Evolutionary conservation across 371 early-diverging fungal species (phyloP).

Genomic region (Polyrhizophydium stewartii): DNA sequence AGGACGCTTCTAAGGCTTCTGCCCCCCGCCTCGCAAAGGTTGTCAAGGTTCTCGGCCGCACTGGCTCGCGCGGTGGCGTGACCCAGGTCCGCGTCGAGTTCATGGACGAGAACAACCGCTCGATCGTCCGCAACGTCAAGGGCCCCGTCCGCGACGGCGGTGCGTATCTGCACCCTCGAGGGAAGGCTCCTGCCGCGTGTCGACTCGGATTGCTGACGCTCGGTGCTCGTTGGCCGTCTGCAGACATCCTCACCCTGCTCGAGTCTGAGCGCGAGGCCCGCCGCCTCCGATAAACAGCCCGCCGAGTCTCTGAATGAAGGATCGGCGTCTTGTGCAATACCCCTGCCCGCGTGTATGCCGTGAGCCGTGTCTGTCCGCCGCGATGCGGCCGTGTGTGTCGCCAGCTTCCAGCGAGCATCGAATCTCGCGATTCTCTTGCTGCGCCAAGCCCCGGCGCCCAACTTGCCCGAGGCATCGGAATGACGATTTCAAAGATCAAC

Average conservation of each 20-base stretch:
- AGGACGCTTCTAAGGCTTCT: constrained; percentile 53
- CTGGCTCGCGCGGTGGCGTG: constrained; percentile 95
- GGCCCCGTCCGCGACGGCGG: constrained; percentile 92
- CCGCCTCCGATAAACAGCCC: constrained; percentile 81
- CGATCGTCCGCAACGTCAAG: constrained; percentile 98
- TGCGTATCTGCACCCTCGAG: neutral
- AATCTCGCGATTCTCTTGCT: too few species aligned
- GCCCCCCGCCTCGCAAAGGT: constrained; percentile 92
- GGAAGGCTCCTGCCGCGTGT: too few species aligned
- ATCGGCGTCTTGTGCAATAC: too few species aligned
- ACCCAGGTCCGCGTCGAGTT: constrained; percentile 99
- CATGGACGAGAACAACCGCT: constrained; percentile 90
- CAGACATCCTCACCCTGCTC: constrained; percentile 91
- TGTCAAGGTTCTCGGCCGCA: constrained; percentile 95
- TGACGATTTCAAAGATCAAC: too few species aligned
- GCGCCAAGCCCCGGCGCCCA: too few species aligned
- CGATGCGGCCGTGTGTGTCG: too few species aligned
- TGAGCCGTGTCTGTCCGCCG: too few species aligned
- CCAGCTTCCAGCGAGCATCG: too few species aligned
- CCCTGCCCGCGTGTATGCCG: too few species aligned
- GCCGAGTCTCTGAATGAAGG: too few species aligned
- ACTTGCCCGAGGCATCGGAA: too few species aligned
- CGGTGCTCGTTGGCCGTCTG: neutral
- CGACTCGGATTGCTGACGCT: neutral
- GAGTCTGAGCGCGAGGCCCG: constrained; percentile 99